Evolutionary conservation across 2,329 filamentous ascomycete species (phyloP).

Genomic region (Mollisia scopiformis): DNA sequence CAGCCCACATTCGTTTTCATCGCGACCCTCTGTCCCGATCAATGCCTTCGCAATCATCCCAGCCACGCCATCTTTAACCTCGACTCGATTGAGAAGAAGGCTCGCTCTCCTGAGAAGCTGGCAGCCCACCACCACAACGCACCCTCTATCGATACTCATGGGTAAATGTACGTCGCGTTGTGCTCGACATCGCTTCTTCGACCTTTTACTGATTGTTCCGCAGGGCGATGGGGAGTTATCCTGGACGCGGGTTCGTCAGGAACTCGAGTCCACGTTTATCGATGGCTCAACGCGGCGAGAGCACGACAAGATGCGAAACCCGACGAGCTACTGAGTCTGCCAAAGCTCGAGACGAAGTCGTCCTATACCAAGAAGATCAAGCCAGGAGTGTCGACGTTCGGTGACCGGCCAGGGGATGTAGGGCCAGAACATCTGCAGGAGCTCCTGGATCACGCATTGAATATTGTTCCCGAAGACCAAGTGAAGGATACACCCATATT

Average conservation of each 20-base stretch:
- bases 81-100: slow-evolving; percentile 2
- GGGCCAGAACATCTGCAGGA: slow-evolving; percentile 80
- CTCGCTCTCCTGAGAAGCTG: slow-evolving; percentile 10
- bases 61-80: slow-evolving; percentile 17
- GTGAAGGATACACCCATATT: slow-evolving; percentile 88
- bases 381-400: slow-evolving; percentile 91
- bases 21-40: slow-evolving; percentile 12
- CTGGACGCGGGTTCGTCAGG: slow-evolving; percentile 98
- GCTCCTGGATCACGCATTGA: slow-evolving; percentile 80
- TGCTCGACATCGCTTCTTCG: neutral
- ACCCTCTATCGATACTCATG: slow-evolving; percentile 26
- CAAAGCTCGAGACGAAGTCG: slow-evolving; percentile 81
- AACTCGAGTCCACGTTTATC: slow-evolving; percentile 91
- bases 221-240: slow-evolving; percentile 81
- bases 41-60: slow-evolving; percentile 27
- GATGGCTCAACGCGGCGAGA: slow-evolving; percentile 79
- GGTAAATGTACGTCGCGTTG: slow-evolving; percentile 36
- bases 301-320: slow-evolving; percentile 64
- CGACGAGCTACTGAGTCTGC: slow-evolving; percentile 69
- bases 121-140: slow-evolving; percentile 1
- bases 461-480: slow-evolving; percentile 75
- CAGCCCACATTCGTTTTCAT: slow-evolving; percentile 27
- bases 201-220: slow-evolving; percentile 7
- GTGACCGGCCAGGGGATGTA: slow-evolving; percentile 72
- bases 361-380: slow-evolving; percentile 93